A percentile compares a stretch with the other conserved stretches of the same genome.
Conservation (phyloP, 2,329 filamentous ascomycete species). For the Mycosphaerella sp. region DNA sequence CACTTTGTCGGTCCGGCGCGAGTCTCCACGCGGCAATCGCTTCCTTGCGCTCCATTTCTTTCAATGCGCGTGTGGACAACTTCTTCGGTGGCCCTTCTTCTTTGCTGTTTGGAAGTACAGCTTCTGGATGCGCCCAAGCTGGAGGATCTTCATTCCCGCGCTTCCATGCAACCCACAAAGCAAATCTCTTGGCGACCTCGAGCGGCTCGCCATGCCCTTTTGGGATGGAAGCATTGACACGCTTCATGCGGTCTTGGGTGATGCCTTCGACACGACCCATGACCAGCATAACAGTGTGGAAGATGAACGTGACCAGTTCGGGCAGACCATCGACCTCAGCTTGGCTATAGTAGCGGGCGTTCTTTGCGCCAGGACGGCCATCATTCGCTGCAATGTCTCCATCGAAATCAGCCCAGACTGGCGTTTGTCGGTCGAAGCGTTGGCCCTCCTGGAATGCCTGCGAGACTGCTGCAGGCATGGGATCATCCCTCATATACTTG, state of each 20-base stretch:
- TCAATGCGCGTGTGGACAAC: conserved; percentile 49
- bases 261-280: conserved; percentile 57
- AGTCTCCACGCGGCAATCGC: conserved; percentile 41
- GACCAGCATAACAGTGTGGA: conserved; percentile 57
- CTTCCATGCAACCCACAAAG: conserved; percentile 63
- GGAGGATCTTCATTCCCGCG: conserved; percentile 58
- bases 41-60: conserved; percentile 51
- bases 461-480: conserved; percentile 52
- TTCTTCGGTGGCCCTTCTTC: conserved; percentile 48
- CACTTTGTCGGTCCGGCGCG: conserved; percentile 42
- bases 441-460: conserved; percentile 52
- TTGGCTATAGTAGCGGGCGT: conserved; percentile 57
- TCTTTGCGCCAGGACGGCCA: conserved; percentile 44
- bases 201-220: conserved; percentile 57
- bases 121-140: conserved; percentile 56
- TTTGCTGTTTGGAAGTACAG: conserved; percentile 47
- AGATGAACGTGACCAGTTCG: conserved; percentile 55
- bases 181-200: conserved; percentile 54
- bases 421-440: conserved; percentile 50
- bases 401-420: conserved; percentile 55
- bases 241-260: conserved; percentile 52
- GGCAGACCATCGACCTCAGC: conserved; percentile 56
- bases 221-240: conserved; percentile 57
- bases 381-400: conserved; percentile 47
- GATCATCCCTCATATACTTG: conserved; percentile 58